phyloP scores from a whole-genome alignment of 192 early-diverging fungal species.

The Entophlyctis luteolus region DNA sequence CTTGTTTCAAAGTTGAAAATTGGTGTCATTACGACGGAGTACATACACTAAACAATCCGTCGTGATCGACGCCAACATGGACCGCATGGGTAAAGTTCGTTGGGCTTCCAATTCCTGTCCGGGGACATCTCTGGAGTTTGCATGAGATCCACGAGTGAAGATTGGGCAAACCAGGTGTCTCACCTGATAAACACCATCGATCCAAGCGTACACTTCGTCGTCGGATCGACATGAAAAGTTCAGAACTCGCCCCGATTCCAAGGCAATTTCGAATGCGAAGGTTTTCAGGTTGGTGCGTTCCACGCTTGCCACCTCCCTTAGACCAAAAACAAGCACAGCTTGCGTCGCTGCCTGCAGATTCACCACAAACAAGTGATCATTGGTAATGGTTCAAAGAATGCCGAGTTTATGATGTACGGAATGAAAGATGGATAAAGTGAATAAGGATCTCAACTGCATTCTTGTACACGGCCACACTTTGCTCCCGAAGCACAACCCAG shows the following conservation, averaged over 20 bases:
- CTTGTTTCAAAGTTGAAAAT: conserved; percentile 36
- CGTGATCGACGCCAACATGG: conserved; percentile 56
- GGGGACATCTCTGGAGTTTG: conserved; percentile 57
- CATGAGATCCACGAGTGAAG: neutral
- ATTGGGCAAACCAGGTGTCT: neutral
- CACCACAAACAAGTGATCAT: neutral
- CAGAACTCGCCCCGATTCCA: conserved; percentile 72
- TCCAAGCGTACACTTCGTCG: conserved; percentile 96
- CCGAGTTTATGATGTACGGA: neutral
- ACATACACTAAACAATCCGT: conserved; percentile 45
- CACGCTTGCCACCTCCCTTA: conserved; percentile 85
- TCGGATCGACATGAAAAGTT: conserved; percentile 88
- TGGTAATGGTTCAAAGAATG: neutral
- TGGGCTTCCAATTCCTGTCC: conserved; percentile 65
- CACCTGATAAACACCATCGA: conserved; percentile 93
- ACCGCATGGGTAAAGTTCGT: conserved; percentile 82
- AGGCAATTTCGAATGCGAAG: conserved; percentile 88
- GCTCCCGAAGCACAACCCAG: conserved; percentile 77
- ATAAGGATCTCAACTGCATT: neutral
- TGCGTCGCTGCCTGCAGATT: conserved; percentile 66
- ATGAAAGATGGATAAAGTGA: neutral
- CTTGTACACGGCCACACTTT: neutral
- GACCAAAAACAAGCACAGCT: conserved; percentile 77
- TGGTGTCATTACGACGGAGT: neutral
- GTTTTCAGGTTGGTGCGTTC: conserved; percentile 81